phyloP scores from a whole-genome alignment of 2,329 filamentous ascomycete genomes.

The Fusarium irregulare region DNA sequence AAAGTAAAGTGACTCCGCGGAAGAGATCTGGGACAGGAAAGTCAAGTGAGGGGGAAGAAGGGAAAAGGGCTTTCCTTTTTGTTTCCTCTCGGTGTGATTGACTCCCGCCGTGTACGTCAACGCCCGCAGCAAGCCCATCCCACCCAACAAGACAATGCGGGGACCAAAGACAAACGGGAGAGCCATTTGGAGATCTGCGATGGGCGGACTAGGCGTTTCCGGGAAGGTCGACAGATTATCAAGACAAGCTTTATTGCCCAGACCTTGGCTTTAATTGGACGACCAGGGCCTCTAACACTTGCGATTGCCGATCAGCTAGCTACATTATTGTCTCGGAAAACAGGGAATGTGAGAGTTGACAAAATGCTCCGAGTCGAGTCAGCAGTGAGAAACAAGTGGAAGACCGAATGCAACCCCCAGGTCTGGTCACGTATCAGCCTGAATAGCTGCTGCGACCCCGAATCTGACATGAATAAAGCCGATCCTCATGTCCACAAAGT shows the following conservation, averaged over 20 bases:
- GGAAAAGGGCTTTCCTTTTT: conserved; percentile 12
- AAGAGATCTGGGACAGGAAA: background rate
- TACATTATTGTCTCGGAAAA: conserved; percentile 5
- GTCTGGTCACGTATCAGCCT: conserved; percentile 11
- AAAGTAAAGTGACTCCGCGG: background rate
- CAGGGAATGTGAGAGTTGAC: conserved; percentile 9
- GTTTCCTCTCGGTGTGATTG: conserved; percentile 10
- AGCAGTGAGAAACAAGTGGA: background rate
- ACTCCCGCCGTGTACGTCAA: conserved; percentile 19
- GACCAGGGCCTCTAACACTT: background rate
- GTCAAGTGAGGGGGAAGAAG: background rate
- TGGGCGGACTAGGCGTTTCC: conserved; percentile 28
- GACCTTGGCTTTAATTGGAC: conserved; percentile 28
- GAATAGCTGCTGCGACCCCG: background rate
- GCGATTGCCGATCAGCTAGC: conserved; percentile 25
- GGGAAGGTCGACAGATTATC: conserved; percentile 28
- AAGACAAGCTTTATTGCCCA: conserved; percentile 21
- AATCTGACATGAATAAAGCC: conserved; percentile 22
- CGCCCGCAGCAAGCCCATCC: conserved; percentile 14
- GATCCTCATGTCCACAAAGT: background rate
- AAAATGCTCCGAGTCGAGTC: conserved; percentile 14
- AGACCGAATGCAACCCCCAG: conserved; percentile 21
- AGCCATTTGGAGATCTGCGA: conserved; percentile 21
- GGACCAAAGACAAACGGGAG: conserved; percentile 5
- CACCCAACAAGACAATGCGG: conserved; percentile 27